A percentile compares a stretch with the other conserved stretches of the same genome.
Evolutionary conservation across 225 moss, liverwort and hornwort species (phyloP).

Genomic region (Pseudoscleropodium purum): DNA sequence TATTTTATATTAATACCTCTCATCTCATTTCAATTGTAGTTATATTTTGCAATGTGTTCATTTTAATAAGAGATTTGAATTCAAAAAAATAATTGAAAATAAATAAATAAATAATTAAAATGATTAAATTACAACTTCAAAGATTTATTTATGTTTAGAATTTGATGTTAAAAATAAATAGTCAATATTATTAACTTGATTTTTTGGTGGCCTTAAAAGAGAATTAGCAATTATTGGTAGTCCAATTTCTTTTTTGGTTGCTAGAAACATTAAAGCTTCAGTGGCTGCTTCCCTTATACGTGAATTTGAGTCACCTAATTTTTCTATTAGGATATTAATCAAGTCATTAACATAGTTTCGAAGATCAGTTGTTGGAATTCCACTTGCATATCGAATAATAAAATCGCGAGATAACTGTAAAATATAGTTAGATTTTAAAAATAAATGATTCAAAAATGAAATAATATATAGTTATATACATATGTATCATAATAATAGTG

Average conservation of each 20-base stretch:
- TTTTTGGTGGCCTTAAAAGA: slow-evolving; percentile 58
- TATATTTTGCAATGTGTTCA: background rate
- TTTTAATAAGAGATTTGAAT: background rate
- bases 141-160: background rate
- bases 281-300: slow-evolving; percentile 53
- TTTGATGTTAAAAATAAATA: background rate
- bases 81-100: too few relatives aligned
- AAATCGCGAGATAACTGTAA: slow-evolving; percentile 48
- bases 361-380: slow-evolving; percentile 46
- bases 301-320: slow-evolving; percentile 83
- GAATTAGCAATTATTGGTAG: slow-evolving; percentile 56
- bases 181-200: slow-evolving; percentile 29
- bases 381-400: slow-evolving; percentile 48
- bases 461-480: too few relatives aligned
- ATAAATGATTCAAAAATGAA: background rate
- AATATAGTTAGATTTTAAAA: background rate
- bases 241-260: slow-evolving; percentile 79
- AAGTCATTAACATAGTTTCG: slow-evolving; percentile 49
- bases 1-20: too few relatives aligned
- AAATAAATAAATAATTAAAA: fast-evolving
- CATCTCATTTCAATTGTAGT: background rate
- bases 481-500: background rate
- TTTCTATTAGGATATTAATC: slow-evolving; percentile 68
- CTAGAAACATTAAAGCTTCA: slow-evolving; percentile 77
- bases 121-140: fast-evolving